Conservation (phyloP, 2,329 filamentous ascomycete species). For the Penicillium sp. region DNA sequence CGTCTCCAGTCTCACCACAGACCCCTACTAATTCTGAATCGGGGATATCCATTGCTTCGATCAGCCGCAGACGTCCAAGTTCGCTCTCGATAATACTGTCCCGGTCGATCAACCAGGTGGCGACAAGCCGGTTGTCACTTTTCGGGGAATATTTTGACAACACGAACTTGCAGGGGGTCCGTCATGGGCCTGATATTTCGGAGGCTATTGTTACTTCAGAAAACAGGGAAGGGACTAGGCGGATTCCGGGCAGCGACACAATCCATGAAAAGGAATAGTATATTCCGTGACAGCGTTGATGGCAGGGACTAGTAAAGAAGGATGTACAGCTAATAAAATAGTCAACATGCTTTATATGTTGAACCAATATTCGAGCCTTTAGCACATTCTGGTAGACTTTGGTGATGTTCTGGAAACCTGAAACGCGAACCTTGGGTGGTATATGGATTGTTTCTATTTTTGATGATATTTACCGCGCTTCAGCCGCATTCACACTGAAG, state of each 20-base stretch:
- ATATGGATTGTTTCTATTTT: too few relatives aligned
- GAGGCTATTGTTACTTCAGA: slow-evolving; percentile 4
- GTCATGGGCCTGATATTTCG: slow-evolving; percentile 11
- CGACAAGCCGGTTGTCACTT: slow-evolving; percentile 3
- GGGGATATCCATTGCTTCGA: neutral
- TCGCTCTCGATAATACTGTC: slow-evolving; percentile 5
- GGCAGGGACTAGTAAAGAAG: neutral
- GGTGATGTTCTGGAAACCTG: too few relatives aligned
- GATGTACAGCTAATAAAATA: too few relatives aligned
- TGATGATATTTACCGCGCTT: too few relatives aligned
- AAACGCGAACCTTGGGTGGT: too few relatives aligned
- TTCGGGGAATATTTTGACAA: slow-evolving; percentile 4
- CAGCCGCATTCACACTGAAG: too few relatives aligned
- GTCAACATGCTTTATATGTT: too few relatives aligned
- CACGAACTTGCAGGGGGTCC: neutral
- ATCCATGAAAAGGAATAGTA: slow-evolving; percentile 10
- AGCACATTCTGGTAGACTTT: neutral
- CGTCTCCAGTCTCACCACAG: slow-evolving; percentile 5
- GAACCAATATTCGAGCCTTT: too few relatives aligned
- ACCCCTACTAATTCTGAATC: slow-evolving; percentile 2
- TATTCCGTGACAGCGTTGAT: neutral
- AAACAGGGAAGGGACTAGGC: neutral
- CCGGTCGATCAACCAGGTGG: slow-evolving; percentile 9
- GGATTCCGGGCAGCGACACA: slow-evolving; percentile 3
- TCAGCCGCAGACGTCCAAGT: slow-evolving; percentile 4